phyloP scores from a whole-genome alignment of 768 basidiomycete species.

The Sutorius australiensis region DNA sequence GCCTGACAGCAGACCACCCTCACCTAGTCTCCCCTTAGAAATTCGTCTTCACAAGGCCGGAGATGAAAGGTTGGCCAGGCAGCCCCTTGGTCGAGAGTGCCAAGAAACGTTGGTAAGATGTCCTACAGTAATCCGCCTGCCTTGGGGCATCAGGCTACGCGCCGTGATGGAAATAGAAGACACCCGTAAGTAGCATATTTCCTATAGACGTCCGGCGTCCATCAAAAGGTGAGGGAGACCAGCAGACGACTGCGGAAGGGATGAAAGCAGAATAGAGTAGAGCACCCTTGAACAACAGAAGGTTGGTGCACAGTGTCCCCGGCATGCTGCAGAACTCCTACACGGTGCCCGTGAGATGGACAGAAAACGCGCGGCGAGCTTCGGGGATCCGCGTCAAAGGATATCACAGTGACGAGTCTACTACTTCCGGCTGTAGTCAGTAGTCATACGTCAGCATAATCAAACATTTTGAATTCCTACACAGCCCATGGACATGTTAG shows the following conservation, averaged over 20 bases:
- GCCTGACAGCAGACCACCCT: conserved; percentile 12
- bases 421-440: conserved; percentile 5
- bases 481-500: conserved; percentile 19
- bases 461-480: conserved; percentile 12
- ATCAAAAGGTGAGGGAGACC: conserved; percentile 11
- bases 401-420: conserved; percentile 13
- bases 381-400: conserved; percentile 7
- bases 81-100: conserved; percentile 2
- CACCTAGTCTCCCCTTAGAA: conserved; percentile 10
- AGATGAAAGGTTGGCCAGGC: conserved; percentile 19
- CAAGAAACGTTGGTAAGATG: conserved; percentile 9
- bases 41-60: conserved; percentile 18
- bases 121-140: conserved; percentile 4
- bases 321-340: conserved; percentile 8
- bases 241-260: conserved; percentile 9
- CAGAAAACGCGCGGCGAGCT: conserved; percentile 5
- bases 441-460: conserved; percentile 19
- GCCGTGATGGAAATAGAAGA: conserved; percentile 22
- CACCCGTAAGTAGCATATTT: conserved; percentile 9
- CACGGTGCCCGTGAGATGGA: conserved; percentile 9
- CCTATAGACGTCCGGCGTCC: conserved; percentile 7
- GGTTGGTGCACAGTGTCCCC: neutral
- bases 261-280: conserved; percentile 6
- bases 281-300: conserved; percentile 3
- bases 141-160: conserved; percentile 22